A percentile compares a stretch with the other conserved stretches of the same genome.
Conservation (phyloP, 257 asterid genomes). For the Capsicum pubescens region DNA sequence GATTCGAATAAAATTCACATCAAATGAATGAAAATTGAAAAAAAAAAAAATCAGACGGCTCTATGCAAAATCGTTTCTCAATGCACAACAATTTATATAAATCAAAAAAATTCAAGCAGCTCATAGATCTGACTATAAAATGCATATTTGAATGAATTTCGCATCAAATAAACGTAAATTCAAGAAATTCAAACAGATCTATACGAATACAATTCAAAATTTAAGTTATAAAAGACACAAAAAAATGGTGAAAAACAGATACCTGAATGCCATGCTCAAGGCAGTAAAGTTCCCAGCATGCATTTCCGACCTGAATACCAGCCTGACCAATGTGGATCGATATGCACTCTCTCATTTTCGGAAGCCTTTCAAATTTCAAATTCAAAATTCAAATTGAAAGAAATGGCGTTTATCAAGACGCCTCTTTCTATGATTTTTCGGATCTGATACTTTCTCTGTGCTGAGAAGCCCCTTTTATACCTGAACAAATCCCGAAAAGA, state of each 20-base stretch:
- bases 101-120: not conserved
- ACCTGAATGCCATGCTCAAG: slow-evolving; percentile 46
- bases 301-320: slow-evolving; percentile 44
- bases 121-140: not conserved
- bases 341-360: slow-evolving; percentile 41
- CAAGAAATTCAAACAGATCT: not conserved
- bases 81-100: not conserved
- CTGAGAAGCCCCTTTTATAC: slow-evolving; percentile 23
- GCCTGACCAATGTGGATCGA: slow-evolving; percentile 44
- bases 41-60: not conserved
- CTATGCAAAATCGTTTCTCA: no score
- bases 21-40: not conserved
- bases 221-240: not conserved
- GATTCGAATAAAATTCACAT: not conserved
- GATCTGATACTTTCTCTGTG: not conserved
- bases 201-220: not conserved
- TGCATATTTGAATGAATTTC: not conserved
- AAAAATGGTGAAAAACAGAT: not conserved
- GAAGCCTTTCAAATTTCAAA: not conserved
- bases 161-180: not conserved
- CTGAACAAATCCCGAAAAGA: not conserved
- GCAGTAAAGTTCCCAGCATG: slow-evolving; percentile 44
- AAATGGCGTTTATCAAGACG: slow-evolving; percentile 46
- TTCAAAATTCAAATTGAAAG: not conserved
- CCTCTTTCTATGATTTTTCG: slow-evolving; percentile 24